Conservation (phyloP, 2,329 filamentous ascomycete genomes). For the Ceratocystis cubensis region DNA sequence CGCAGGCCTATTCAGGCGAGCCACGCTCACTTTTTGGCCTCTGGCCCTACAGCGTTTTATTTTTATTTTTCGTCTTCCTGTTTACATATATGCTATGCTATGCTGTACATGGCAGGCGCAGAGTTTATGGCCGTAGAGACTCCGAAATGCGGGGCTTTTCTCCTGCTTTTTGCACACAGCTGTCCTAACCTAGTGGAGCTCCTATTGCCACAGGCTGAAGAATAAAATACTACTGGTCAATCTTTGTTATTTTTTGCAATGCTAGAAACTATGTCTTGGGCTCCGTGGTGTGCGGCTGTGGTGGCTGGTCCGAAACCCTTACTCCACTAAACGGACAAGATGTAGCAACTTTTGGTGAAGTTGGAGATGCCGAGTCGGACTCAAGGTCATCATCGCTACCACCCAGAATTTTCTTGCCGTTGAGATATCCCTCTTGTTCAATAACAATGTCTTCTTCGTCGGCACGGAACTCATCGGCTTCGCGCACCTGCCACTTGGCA, state of each 20-base stretch:
- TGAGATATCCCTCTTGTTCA: slow-evolving; percentile 51
- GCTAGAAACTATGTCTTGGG: slow-evolving; percentile 24
- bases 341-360: slow-evolving; percentile 35
- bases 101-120: neutral
- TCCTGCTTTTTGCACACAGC: neutral
- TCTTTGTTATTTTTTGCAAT: neutral
- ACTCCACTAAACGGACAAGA: slow-evolving; percentile 35
- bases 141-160: neutral
- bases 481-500: slow-evolving; percentile 64
- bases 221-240: no score
- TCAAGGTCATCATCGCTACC: slow-evolving; percentile 28
- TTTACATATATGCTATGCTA: neutral
- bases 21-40: no score
- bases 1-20: no score
- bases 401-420: slow-evolving; percentile 47
- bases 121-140: neutral
- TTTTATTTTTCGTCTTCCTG: neutral
- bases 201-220: no score
- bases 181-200: no score
- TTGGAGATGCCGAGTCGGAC: slow-evolving; percentile 34
- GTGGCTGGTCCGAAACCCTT: slow-evolving; percentile 29
- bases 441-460: slow-evolving; percentile 37
- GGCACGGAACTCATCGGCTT: slow-evolving; percentile 48
- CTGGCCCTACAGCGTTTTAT: no score
- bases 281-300: neutral